Evolutionary conservation across 139 green algal species (phyloP), one percentile per base, ranked within the genome.

Genomic region (Coccomyxa sp.): DNA sequence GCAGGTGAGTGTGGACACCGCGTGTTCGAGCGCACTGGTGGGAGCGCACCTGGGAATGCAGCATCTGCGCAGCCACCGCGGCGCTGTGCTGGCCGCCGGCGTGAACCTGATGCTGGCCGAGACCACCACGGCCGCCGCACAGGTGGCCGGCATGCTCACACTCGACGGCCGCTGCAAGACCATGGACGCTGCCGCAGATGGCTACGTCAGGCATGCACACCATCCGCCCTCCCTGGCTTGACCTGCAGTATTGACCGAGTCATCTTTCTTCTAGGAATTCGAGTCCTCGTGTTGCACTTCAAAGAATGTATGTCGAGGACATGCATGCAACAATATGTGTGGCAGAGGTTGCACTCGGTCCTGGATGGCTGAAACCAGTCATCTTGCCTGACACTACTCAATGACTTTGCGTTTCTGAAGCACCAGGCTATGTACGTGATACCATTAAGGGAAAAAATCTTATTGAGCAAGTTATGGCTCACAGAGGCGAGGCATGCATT

Each of bases 141-240:
- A 80, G 1, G 79, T 83, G 0, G 89, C 90, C 21, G 91, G 91
- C 27, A 94, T 96, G 92, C 83, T 95, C 58, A 84, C 90, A 7
- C 45, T 80, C 13, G 90, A 95, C 80, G 93, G 93, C 0, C 84
- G 91, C 27, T 93, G 90, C 81, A 95, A 95, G 71, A 81, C 87
- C 10, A 77, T 97, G 28, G 94, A 97, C 80, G 90, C 88, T 4
- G 83, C 81, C 3, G 94, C 92, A 10, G 91, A 96, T 78, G 94
- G 94, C n/a, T 98, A 98, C 83, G 93, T 93, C 0, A 83, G 94
- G 63, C 79, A 30, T 21, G 77, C 77, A 81, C 14, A 45, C n/a
- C 74, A 79, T 1, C 1, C 28, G 31, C 74, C 31, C 16, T 32
- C n/a, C 28, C n/a, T 45, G 28, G n/a, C 74, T 32, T n/a, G n/a